A percentile compares a stretch with the other conserved stretches of the same genome.
phyloP scores from a whole-genome alignment of 768 basidiomycete species.

The Mycena crocata region DNA sequence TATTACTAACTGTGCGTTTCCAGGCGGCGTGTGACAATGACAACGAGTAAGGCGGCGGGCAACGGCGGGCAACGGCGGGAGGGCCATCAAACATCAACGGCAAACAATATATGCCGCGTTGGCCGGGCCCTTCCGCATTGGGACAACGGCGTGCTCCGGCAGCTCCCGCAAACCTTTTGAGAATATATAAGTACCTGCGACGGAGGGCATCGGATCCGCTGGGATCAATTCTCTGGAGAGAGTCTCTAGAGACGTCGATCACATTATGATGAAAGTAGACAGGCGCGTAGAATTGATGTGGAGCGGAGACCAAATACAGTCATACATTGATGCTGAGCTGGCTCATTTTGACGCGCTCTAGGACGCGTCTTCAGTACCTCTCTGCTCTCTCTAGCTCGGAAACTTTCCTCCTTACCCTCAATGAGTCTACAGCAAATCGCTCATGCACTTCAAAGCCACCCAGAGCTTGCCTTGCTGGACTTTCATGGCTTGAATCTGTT shows the following conservation, averaged over 20 bases:
- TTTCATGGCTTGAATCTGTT: slow-evolving; percentile 11
- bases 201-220: not conserved
- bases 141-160: too few relatives aligned
- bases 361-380: not conserved
- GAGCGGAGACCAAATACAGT: not conserved
- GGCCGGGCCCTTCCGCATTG: too few relatives aligned
- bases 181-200: too few relatives aligned
- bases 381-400: not conserved
- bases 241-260: not conserved
- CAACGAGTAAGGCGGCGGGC: too few relatives aligned
- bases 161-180: too few relatives aligned
- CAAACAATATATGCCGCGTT: too few relatives aligned
- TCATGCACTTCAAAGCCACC: not conserved
- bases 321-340: not conserved
- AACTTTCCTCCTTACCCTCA: not conserved
- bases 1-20: too few relatives aligned
- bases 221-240: not conserved
- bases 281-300: slow-evolving; percentile 1
- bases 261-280: not conserved
- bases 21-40: too few relatives aligned
- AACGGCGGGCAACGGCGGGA: too few relatives aligned
- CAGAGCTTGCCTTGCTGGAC: slow-evolving; percentile 1
- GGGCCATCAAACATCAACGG: too few relatives aligned
- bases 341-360: not conserved
- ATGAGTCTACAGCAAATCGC: slow-evolving; percentile 16